phyloP scores from a whole-genome alignment of 345 rosid species.

The Balakata baccata region DNA sequence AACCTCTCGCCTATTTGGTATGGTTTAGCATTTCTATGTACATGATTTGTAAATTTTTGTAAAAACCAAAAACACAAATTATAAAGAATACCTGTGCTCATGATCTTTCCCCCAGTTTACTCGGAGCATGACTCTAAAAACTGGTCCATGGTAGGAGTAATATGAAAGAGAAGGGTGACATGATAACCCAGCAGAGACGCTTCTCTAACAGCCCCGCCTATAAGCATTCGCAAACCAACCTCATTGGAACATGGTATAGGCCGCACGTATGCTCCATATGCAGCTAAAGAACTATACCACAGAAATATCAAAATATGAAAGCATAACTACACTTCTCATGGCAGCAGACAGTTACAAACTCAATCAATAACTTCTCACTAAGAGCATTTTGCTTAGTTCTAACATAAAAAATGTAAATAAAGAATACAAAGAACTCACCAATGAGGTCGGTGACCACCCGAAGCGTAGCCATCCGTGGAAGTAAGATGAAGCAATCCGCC shows the following conservation, averaged over 20 bases:
- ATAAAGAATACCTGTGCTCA: conserved; percentile 46
- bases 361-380: not conserved
- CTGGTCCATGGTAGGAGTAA: conserved; percentile 86
- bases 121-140: conserved; percentile 64
- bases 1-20: no score
- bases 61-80: no score
- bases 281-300: conserved; percentile 62
- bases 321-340: no score
- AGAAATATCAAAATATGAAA: conserved; percentile 2
- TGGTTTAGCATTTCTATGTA: no score
- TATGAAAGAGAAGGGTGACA: conserved; percentile 70
- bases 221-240: conserved; percentile 80
- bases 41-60: no score
- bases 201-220: conserved; percentile 89
- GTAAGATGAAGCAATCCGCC: conserved; percentile 85
- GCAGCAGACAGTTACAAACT: not conserved
- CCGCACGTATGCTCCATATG: conserved; percentile 75
- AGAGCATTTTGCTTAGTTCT: no score
- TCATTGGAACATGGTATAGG: conserved; percentile 95
- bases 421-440: conserved; percentile 43
- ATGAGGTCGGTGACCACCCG: conserved; percentile 93
- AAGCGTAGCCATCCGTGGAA: conserved; percentile 81
- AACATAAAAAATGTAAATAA: no score
- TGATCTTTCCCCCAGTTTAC: conserved; percentile 58
- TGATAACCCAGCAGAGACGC: conserved; percentile 77